Percentiles rank a stretch among this genome's conserved stretches.
Evolutionary conservation across 2,329 filamentous ascomycete species (phyloP).

Genomic region (Proliferodiscus dingleyae): DNA sequence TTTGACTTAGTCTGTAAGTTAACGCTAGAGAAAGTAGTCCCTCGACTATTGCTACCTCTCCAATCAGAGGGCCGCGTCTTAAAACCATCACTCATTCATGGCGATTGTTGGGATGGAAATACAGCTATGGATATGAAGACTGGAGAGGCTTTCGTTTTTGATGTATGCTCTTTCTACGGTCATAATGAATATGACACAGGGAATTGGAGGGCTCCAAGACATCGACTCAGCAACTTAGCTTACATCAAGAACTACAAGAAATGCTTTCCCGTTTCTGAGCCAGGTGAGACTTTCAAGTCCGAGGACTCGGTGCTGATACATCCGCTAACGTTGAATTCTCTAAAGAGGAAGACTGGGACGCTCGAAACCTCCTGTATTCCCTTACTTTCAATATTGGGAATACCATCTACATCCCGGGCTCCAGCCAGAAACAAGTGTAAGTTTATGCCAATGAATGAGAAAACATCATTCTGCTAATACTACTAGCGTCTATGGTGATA

Average conservation of each 20-base stretch:
- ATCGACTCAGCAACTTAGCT: conserved; percentile 1
- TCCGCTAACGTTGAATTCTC: neutral
- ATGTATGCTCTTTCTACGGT: conserved; percentile 7
- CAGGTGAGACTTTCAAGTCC: neutral
- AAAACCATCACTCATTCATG: conserved; percentile 16
- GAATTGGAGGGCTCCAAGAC: conserved; percentile 12
- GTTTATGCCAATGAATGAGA: no score
- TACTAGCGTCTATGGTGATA: neutral
- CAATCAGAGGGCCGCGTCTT: conserved; percentile 7
- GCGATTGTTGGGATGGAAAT: conserved; percentile 16
- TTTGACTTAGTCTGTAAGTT: neutral
- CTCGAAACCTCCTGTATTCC: conserved; percentile 8
- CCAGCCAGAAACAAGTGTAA: conserved; percentile 2
- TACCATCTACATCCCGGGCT: neutral
- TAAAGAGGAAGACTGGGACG: conserved; percentile 9
- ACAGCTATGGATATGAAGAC: conserved; percentile 8
- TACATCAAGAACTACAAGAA: conserved; percentile 4
- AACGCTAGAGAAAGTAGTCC: conserved; percentile 5
- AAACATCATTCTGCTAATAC: neutral
- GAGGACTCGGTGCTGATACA: neutral
- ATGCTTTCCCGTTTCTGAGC: neutral
- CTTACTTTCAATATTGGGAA: conserved; percentile 4
- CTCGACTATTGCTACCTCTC: conserved; percentile 6
- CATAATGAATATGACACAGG: conserved; percentile 18
- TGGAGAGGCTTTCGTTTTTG: conserved; percentile 12